Base-by-base conservation (phyloP, 768 basidiomycete species). In the Phaeotremella skinneri region DNA sequence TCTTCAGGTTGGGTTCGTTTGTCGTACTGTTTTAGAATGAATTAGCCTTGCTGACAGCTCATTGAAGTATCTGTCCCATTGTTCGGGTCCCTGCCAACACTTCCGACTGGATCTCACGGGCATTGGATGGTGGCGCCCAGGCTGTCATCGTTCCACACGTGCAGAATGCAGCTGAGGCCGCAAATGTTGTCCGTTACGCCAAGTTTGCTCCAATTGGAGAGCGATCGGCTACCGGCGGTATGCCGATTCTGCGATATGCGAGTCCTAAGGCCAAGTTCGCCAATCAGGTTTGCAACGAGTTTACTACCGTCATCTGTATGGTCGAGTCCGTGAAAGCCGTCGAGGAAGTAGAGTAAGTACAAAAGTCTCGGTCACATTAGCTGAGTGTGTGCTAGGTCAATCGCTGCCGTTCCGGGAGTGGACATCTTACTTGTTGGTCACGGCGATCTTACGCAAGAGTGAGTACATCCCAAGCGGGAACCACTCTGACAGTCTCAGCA, bases 61-160 rank as follows among this genome's bases (percentile, higher is more conserved):
- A 62, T 20, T 27, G n/a, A n/a, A n/a, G n/a, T n/a, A n/a, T n/a
- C n/a, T n/a, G n/a, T n/a, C 49, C 27, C 25, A 6, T 50, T 21
- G 26, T 29, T 29, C 14, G 49, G 5, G 49, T 50, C 9, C 49
- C 25, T 9, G 49, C 31, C 11, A 50, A 29, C 31, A 50, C 49
- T 7, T 27, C 49, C 9, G 49, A 50, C 26, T 29, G 31, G 49
- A 29, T 29, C 17, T 50, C 49, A 7, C 13, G 49, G 7, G 49
- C 27, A 6, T 17, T 50, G 11, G 49, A 50, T 50, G 49, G 49
- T 9, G 31, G 25, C 4, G 49, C 49, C 14, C 64, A 66, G 37
- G 68, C 62, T 2, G 59, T 73, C 29, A 73, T 73, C 51, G 68
- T 73, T 9, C 71, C 71, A 16, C 71, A 70, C 32, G 65, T 73